Conservation (phyloP, 2,329 filamentous ascomycete genomes). For the Claviceps sp. region DNA sequence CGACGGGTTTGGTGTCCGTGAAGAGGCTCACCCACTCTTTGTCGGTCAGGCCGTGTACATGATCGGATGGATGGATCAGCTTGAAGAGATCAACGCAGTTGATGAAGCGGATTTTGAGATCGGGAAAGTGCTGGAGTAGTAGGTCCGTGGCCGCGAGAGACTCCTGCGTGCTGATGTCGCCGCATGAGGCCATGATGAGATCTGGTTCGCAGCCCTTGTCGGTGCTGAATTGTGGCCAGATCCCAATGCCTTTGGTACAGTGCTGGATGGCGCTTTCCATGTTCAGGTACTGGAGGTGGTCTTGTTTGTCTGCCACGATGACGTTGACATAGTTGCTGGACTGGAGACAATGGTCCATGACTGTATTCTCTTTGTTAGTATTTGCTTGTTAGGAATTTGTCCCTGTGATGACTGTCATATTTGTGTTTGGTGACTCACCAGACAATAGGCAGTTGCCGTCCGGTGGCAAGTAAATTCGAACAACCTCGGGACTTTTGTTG, state of each 20-base stretch:
- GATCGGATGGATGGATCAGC: slow-evolving; percentile 54
- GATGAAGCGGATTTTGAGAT: slow-evolving; percentile 64
- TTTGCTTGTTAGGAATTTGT: slow-evolving; percentile 1
- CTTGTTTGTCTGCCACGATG: slow-evolving; percentile 67
- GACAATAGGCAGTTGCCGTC: slow-evolving; percentile 69
- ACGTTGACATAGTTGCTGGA: slow-evolving; percentile 72
- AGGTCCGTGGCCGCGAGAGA: slow-evolving; percentile 62
- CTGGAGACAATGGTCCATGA: slow-evolving; percentile 62
- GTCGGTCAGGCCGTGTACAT: slow-evolving; percentile 60
- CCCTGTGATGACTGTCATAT: no score
- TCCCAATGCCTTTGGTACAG: slow-evolving; percentile 66
- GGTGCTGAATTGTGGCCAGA: slow-evolving; percentile 66
- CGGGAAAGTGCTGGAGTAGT: slow-evolving; percentile 55
- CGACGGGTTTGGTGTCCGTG: slow-evolving; percentile 56
- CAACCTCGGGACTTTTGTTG: slow-evolving; percentile 69
- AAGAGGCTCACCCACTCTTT: slow-evolving; percentile 55
- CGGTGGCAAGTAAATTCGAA: slow-evolving; percentile 68
- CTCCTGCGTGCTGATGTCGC: slow-evolving; percentile 63
- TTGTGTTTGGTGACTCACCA: not conserved
- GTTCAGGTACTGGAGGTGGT: slow-evolving; percentile 61
- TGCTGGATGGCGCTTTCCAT: slow-evolving; percentile 62
- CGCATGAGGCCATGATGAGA: slow-evolving; percentile 62
- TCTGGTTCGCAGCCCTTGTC: slow-evolving; percentile 57
- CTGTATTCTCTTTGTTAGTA: slow-evolving; percentile 1
- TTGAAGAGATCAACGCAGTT: slow-evolving; percentile 75